These are phyloP conservation scores for Lipomyces sp. DNA, from an alignment of 805 yeast species.

Conservation along the genomic window DNA sequence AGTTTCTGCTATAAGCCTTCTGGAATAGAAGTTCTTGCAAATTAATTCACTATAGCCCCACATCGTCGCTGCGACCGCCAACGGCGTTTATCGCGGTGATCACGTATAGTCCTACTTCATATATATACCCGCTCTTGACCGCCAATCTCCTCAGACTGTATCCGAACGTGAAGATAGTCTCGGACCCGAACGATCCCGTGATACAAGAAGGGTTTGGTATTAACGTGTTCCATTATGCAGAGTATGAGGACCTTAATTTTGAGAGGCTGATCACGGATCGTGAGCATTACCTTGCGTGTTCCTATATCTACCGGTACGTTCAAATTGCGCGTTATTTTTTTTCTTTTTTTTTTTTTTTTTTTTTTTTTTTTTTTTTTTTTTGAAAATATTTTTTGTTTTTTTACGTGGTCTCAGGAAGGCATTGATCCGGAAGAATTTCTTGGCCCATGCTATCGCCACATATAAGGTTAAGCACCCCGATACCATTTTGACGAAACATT, in stretches of 20 bases:
- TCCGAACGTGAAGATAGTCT: slow-evolving; percentile 46
- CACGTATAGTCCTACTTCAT: slow-evolving; percentile 48
- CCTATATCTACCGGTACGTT: slow-evolving; percentile 65
- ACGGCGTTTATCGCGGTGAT: slow-evolving; percentile 38
- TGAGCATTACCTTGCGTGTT: slow-evolving; percentile 64
- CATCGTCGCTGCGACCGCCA: neutral
- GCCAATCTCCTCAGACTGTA: slow-evolving; percentile 44
- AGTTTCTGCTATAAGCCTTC: neutral
- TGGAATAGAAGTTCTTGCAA: neutral
- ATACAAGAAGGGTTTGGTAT: slow-evolving; percentile 33
- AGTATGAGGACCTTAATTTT: slow-evolving; percentile 84
- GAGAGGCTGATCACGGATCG: slow-evolving; percentile 59
- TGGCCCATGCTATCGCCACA: slow-evolving; percentile 81
- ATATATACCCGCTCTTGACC: slow-evolving; percentile 51
- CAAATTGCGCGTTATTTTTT: neutral
- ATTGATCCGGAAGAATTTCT: slow-evolving; percentile 84
- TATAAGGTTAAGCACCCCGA: slow-evolving; percentile 75
- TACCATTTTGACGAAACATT: slow-evolving; percentile 62
- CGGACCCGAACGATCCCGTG: slow-evolving; percentile 39
- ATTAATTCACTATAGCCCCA: slow-evolving; percentile 1
- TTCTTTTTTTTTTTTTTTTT: no score
- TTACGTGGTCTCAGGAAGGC: slow-evolving; percentile 61
- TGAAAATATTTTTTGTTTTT: no score
- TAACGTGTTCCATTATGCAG: slow-evolving; percentile 77
- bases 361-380: no score